These are phyloP conservation scores for Flammula alnicola DNA, from an alignment of 1,284 basidiomycete genomes.

Conservation along the genomic window DNA sequence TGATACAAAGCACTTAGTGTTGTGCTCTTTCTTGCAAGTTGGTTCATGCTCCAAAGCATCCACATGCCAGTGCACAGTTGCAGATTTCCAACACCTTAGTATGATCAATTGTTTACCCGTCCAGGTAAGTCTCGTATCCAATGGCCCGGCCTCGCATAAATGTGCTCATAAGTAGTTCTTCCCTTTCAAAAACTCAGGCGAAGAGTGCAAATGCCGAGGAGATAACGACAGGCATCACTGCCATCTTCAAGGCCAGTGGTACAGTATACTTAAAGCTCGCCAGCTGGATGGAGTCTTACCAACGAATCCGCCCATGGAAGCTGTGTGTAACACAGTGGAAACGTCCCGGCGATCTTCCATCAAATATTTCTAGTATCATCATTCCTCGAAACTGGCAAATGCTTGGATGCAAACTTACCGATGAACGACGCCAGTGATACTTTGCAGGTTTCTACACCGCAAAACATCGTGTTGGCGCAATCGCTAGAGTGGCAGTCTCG, in stretches of 20 bases:
- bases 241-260: no score
- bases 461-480: conserved; percentile 34
- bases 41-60: no score
- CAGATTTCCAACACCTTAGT: no score
- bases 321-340: conserved; percentile 17
- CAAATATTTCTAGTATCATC: background rate
- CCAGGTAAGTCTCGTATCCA: no score
- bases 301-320: conserved; percentile 10
- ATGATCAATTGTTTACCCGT: no score
- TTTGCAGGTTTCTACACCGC: conserved; percentile 53
- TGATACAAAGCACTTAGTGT: no score
- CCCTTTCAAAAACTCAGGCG: no score
- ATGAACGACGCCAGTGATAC: conserved; percentile 44
- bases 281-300: conserved; percentile 6
- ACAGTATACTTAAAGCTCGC: conserved; percentile 1
- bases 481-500: conserved; percentile 20
- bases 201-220: conserved; percentile 9
- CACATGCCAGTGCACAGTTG: no score
- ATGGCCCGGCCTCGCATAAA: no score
- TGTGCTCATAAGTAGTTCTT: no score
- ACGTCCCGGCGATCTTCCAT: conserved; percentile 14
- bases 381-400: no score
- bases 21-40: no score
- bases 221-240: background rate
- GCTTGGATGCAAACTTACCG: conserved; percentile 34